These are phyloP conservation scores for Epichloe bromicola DNA, from an alignment of 2,329 filamentous ascomycete genomes.

Conservation along the genomic window DNA sequence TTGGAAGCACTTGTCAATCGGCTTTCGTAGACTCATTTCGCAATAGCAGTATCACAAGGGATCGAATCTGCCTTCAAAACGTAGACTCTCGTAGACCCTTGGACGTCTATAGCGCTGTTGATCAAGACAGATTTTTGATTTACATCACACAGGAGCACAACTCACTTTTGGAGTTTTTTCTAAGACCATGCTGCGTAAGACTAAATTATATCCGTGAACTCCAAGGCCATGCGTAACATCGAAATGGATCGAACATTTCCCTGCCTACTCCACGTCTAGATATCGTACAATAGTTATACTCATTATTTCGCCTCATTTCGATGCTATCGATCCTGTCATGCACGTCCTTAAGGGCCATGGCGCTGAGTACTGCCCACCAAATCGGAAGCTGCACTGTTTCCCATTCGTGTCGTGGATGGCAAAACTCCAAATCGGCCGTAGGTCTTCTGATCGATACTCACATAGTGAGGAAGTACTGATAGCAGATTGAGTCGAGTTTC, in stretches of 20 bases:
- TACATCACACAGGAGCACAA: not conserved
- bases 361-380: conserved; percentile 51
- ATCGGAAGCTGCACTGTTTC: conserved; percentile 38
- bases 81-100: not conserved
- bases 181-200: not conserved
- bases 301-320: not conserved
- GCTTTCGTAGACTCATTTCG: no score
- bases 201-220: not conserved
- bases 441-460: conserved; percentile 91
- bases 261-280: not conserved
- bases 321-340: not conserved
- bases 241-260: not conserved
- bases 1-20: no score
- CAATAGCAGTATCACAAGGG: no score
- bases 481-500: conserved; percentile 81
- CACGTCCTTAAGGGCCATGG: conserved; percentile 46
- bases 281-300: not conserved
- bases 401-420: conserved; percentile 39
- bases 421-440: conserved; percentile 86
- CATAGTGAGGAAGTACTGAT: conserved; percentile 75
- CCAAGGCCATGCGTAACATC: not conserved
- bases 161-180: not conserved
- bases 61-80: no score
- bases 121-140: not conserved
- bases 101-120: not conserved